Conservation (phyloP, 768 basidiomycete species). For the Polyporus arcularius region DNA sequence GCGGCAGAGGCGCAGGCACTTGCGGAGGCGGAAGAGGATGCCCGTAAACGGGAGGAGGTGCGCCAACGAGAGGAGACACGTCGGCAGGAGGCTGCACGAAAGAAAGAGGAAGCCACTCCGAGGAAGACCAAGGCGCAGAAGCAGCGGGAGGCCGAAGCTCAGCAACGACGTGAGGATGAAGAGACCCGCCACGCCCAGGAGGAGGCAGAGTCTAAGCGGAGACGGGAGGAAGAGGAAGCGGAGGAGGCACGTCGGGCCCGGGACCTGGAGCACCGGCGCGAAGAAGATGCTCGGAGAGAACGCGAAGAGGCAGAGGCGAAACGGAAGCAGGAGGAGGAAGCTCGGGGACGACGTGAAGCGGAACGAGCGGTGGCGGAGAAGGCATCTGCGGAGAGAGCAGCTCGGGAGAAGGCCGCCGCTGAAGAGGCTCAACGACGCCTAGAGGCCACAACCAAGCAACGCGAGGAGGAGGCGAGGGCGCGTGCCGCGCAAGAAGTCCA, state of each 20-base stretch:
- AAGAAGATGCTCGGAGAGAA: neutral
- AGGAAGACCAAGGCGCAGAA: conserved; percentile 4
- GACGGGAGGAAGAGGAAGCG: no score
- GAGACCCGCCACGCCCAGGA: neutral
- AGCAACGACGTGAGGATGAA: neutral
- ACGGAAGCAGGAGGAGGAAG: neutral
- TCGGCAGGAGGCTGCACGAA: neutral
- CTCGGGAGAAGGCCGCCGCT: no score
- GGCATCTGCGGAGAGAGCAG: neutral
- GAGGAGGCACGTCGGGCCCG: no score
- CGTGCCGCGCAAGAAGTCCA: neutral
- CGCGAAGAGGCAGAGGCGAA: neutral
- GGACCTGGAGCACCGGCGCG: neutral
- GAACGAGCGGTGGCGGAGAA: neutral
- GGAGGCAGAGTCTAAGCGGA: neutral
- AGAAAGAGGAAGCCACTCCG: neutral
- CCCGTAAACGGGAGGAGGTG: conserved; percentile 1
- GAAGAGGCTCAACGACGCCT: neutral
- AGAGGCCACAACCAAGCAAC: neutral
- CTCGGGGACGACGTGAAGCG: neutral
- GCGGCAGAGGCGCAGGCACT: conserved; percentile 18
- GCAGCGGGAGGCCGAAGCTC: neutral
- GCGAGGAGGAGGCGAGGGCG: neutral
- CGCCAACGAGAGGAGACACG: conserved; percentile 1
- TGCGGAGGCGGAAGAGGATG: conserved; percentile 30